Percentiles rank a stretch among this genome's conserved stretches.
phyloP scores from a whole-genome alignment of 225 moss, liverwort and hornwort species.

The Sphagnum tenellum region DNA sequence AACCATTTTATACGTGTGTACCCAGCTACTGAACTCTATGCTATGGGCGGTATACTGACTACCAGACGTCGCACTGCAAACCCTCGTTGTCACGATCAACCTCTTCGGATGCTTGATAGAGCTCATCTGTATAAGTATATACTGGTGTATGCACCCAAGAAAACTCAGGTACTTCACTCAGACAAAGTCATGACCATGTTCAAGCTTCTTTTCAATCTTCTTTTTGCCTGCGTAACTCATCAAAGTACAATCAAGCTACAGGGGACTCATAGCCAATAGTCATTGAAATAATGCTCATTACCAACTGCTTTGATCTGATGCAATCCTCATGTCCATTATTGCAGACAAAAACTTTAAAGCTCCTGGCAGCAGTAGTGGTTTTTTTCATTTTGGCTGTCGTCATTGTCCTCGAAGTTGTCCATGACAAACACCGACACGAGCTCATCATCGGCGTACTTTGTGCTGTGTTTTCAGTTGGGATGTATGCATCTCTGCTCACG shows the following conservation, averaged over 20 bases:
- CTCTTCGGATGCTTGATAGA: conserved; percentile 51
- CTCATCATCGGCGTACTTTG: too few relatives aligned
- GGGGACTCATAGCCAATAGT: too few relatives aligned
- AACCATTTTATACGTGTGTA: conserved; percentile 57
- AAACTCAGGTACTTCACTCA: conserved; percentile 14
- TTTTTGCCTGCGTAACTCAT: not conserved
- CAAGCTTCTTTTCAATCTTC: not conserved
- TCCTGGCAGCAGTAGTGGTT: too few relatives aligned
- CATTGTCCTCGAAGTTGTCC: too few relatives aligned
- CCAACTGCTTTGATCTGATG: not conserved
- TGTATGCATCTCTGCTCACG: too few relatives aligned
- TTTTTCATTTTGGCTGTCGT: too few relatives aligned
- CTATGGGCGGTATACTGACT: conserved; percentile 81
- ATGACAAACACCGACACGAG: too few relatives aligned
- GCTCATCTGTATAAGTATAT: conserved; percentile 37
- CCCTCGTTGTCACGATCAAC: conserved; percentile 72
- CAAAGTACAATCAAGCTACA: too few relatives aligned
- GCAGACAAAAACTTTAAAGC: not conserved
- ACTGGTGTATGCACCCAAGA: conserved; percentile 11
- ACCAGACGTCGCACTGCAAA: conserved; percentile 24
- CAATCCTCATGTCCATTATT: not conserved
- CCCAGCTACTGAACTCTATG: conserved; percentile 54
- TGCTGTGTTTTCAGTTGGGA: too few relatives aligned
- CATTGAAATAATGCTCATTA: too few relatives aligned
- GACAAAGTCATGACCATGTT: not conserved